phyloP scores from a whole-genome alignment of 2,329 filamentous ascomycete genomes.

The Scedosporium aurantiacum region DNA sequence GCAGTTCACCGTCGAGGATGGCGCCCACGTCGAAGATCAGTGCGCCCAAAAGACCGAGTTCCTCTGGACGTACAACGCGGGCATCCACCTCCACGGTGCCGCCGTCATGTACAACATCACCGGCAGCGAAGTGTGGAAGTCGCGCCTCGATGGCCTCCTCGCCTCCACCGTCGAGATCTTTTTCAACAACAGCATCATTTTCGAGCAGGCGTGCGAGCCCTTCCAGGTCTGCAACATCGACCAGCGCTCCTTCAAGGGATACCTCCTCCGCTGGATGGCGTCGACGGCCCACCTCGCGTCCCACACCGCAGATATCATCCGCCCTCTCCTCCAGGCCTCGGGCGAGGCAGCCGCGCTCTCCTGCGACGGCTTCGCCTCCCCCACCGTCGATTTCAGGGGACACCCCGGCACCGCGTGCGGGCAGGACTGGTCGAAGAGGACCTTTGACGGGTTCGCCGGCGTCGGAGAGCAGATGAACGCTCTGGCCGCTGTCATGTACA shows the following conservation, averaged over 20 bases:
- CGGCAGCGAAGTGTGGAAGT: slow-evolving; percentile 39
- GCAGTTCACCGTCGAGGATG: slow-evolving; percentile 44
- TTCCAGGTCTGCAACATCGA: slow-evolving; percentile 53
- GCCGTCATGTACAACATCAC: slow-evolving; percentile 56
- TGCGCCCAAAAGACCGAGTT: slow-evolving; percentile 42
- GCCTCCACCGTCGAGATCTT: slow-evolving; percentile 41
- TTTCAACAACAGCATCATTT: slow-evolving; percentile 44
- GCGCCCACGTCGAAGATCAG: slow-evolving; percentile 24
- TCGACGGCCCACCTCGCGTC: slow-evolving; percentile 44
- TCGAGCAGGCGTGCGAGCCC: slow-evolving; percentile 57
- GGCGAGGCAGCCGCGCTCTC: slow-evolving; percentile 40
- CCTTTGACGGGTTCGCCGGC: slow-evolving; percentile 49
- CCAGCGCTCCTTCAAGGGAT: slow-evolving; percentile 67
- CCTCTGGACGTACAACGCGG: slow-evolving; percentile 57
- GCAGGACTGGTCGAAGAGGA: slow-evolving; percentile 45
- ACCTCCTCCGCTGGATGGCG: slow-evolving; percentile 57
- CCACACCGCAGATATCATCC: slow-evolving; percentile 36
- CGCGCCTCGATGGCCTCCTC: slow-evolving; percentile 47
- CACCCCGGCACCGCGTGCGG: slow-evolving; percentile 52
- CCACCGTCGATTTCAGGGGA: slow-evolving; percentile 35
- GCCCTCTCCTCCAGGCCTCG: slow-evolving; percentile 37
- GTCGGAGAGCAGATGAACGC: slow-evolving; percentile 63
- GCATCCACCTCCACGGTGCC: slow-evolving; percentile 51
- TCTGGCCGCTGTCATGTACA: slow-evolving; percentile 51
- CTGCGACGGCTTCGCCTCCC: slow-evolving; percentile 39